phyloP scores from a whole-genome alignment of 2,329 filamentous ascomycete species.

The Cercospora nicotianae region DNA sequence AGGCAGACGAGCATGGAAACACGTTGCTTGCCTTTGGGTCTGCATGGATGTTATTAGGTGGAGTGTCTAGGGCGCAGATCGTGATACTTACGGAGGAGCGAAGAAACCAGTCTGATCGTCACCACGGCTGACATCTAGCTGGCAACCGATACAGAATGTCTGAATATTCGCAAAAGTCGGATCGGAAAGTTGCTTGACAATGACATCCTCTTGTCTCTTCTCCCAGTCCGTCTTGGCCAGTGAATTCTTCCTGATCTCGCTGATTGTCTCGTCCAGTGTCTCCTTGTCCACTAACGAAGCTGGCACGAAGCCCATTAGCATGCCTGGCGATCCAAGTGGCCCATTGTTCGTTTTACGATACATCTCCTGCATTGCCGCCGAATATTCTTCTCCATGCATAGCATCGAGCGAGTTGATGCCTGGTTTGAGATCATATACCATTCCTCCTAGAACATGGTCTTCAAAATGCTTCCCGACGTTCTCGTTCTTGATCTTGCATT shows the following conservation, averaged over 20 bases:
- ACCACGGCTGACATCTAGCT: slow-evolving; percentile 36
- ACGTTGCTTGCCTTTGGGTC: slow-evolving; percentile 36
- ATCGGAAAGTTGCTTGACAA: slow-evolving; percentile 38
- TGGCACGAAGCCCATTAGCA: slow-evolving; percentile 41
- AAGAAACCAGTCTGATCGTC: slow-evolving; percentile 37
- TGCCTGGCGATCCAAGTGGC: slow-evolving; percentile 39
- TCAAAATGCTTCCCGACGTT: slow-evolving; percentile 56
- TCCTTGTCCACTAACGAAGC: slow-evolving; percentile 36
- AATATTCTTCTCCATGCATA: slow-evolving; percentile 40
- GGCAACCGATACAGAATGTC: slow-evolving; percentile 39
- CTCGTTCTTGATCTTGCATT: slow-evolving; percentile 49
- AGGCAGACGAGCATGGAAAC: slow-evolving; percentile 35
- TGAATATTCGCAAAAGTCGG: slow-evolving; percentile 42
- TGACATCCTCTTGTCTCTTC: slow-evolving; percentile 39
- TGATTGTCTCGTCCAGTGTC: slow-evolving; percentile 34
- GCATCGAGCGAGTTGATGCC: slow-evolving; percentile 39
- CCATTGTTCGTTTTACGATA: slow-evolving; percentile 39
- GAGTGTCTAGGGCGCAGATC: not conserved
- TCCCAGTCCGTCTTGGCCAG: slow-evolving; percentile 40
- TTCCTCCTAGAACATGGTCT: slow-evolving; percentile 45
- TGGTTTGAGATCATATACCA: slow-evolving; percentile 35
- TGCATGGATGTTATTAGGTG: not conserved
- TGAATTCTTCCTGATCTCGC: slow-evolving; percentile 37
- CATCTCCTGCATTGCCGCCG: slow-evolving; percentile 37
- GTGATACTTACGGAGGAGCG: slow-evolving; percentile 27